Evolutionary conservation across 257 asterid species (phyloP), one percentile per base, ranked within the genome.

Genomic region (Paulownia fortunei): DNA sequence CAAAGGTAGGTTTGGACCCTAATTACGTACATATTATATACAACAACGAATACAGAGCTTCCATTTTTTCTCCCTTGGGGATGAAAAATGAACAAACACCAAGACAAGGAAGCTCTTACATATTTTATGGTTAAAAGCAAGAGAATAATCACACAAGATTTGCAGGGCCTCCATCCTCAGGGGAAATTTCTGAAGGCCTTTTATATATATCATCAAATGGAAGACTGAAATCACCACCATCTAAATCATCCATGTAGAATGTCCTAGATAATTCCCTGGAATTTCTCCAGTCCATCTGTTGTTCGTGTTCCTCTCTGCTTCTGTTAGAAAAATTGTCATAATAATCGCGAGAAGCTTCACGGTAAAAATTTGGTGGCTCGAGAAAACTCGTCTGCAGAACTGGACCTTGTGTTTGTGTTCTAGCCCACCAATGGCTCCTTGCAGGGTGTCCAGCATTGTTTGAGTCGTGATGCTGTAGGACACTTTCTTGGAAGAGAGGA

Each of bases 191-290:
- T 2, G 90, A 79, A 10, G 76, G 87, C 23, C 80, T 81, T 68
- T 84, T 46, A 61, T 91, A 94, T 19, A 89, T 88, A 78, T 87
- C 98, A 75, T 81, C 99, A 72, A 94, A 94, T 0, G 97, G 97
- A 62, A 91, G 93, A 58, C 88, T 81, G 76, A 92, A 89, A 49
- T 85, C 96, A 56, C 86, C 94, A 16, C 81, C 89, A 18, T 77
- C 87, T n/a, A 84, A 65, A 54, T 89, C 92, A 66, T 91, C 96
- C 90, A 89, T 89, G 86, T 81, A 82, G 82, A 88, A 88, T 18
- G 94, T 91, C 74, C 86, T 63, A 5, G 96, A 88, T 82, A 88
- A 41, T 19, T 87, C 85, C 69, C 88, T 83, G 5, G 89, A 78
- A 56, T 72, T 84, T 58, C 87, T 76, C 87, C 85, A 69, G 69